These are phyloP conservation scores for Rhipidocladum racemiflorum DNA, from an alignment of 176 grass and related monocot species.

Conservation along the genomic window DNA sequence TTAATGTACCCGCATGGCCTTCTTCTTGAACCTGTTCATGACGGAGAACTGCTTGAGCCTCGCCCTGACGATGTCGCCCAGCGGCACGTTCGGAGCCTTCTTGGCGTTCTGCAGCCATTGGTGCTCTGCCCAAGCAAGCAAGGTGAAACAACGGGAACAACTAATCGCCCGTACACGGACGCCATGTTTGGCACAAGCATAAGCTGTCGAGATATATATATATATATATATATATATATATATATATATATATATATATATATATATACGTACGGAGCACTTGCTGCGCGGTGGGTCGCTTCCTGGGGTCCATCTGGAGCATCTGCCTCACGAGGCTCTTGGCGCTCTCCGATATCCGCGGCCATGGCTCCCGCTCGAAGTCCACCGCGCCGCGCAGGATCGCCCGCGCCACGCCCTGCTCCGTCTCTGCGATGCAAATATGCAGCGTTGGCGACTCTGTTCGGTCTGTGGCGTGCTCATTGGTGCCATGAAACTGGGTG, in stretches of 20 bases:
- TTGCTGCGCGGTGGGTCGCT: conserved; percentile 60
- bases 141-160: too few species aligned
- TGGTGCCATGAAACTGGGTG: not conserved
- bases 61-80: conserved; percentile 67
- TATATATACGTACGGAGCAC: conserved; percentile 46
- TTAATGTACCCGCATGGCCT: conserved; percentile 50
- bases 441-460: not conserved
- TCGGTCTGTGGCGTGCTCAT: too few species aligned
- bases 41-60: conserved; percentile 75
- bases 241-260: too few species aligned
- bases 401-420: conserved; percentile 69
- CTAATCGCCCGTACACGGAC: not conserved
- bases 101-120: conserved; percentile 69
- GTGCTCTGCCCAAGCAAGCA: conserved; percentile 38
- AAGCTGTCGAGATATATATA: too few species aligned
- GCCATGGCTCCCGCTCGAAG: conserved; percentile 63
- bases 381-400: conserved; percentile 59
- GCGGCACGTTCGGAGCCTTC: conserved; percentile 53
- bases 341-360: conserved; percentile 58
- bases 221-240: not conserved
- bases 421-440: conserved; percentile 33
- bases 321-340: conserved; percentile 67
- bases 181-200: not conserved
- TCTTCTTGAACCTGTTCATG: conserved; percentile 93
- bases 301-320: conserved; percentile 58